Base-by-base conservation (phyloP, 2,329 filamentous ascomycete species). In the Pseudogymnoascus sp. region DNA sequence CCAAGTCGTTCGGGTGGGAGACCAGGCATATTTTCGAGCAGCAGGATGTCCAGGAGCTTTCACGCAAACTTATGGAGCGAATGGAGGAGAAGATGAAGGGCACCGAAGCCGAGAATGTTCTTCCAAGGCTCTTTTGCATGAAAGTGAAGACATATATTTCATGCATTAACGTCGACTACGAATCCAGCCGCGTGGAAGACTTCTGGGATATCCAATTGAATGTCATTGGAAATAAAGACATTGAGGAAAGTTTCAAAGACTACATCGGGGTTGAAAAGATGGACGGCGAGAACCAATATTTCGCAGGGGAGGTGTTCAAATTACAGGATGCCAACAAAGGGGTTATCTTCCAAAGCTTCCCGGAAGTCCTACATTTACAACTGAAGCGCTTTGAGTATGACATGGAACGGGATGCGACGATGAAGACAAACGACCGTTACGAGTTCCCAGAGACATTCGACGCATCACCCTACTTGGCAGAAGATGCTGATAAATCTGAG, bases 121-220 rank as follows among this genome's bases (percentile, higher is more conserved):
- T 99, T 7, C 87, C 93, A 1, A 87, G 90, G 65, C 89, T 99
- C 79, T 97, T 99, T 71, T 93, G 95, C 63, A 96, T 95, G 63
- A 97, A 97, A 77, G 93, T 96, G 75, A 97, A 97, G 79, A 99
- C 95, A 0, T 99, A 97, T 75, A 96, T 99, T 67, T 96, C 91
- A 21, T 99, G 96, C 78, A 97, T 99, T 74, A 95, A 99, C 74
- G 96, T 99, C 65, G 88, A 96, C 71, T 99, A 96, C 78, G 93
- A 97, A 78, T 97, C 92, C 21, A 96, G 93, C 65, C 86, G 93
- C 65, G 86, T 95, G 67, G 95, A 99, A 75, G 96, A 99, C 70
- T 99, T 97, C 75, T 99, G 95, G 95, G 95, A 99, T 73, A 91
- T 99, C 64, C 95, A 99, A 74, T 84, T 99, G 69, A 99, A 97